phyloP scores from a whole-genome alignment of 441 rosid species.

The Theobroma grandiflorum region DNA sequence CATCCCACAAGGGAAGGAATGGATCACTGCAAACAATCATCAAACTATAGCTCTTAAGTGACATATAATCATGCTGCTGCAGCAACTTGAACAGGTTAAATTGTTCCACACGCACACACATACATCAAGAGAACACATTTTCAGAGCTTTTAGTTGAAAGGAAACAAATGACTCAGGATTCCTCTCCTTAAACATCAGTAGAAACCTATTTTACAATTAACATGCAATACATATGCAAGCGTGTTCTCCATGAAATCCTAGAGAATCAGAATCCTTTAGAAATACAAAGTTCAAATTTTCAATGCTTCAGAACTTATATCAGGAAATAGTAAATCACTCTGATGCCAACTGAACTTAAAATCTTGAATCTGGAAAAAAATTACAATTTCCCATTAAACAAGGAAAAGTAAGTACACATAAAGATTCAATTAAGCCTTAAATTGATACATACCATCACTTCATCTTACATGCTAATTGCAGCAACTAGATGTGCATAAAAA shows the following conservation, averaged over 20 bases:
- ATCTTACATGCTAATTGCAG: background rate
- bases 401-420: background rate
- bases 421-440: background rate
- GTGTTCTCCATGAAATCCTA: background rate
- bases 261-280: background rate
- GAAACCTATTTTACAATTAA: conserved; percentile 8
- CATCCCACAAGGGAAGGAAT: conserved; percentile 84
- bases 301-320: background rate
- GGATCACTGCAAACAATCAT: conserved; percentile 75
- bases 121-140: background rate
- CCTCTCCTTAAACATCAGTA: conserved; percentile 9
- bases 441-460: background rate
- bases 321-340: conserved; percentile 6
- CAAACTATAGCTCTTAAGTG: conserved; percentile 21
- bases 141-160: conserved; percentile 14
- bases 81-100: conserved; percentile 8
- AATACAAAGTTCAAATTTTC: background rate
- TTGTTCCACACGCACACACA: background rate
- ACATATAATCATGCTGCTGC: background rate
- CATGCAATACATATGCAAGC: background rate
- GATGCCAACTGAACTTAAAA: conserved; percentile 13
- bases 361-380: background rate
- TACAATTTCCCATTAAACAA: conserved; percentile 5
- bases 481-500: background rate
- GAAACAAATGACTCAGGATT: background rate